A percentile compares a stretch with the other conserved stretches of the same genome.
Evolutionary conservation across 208 protist genomes (phyloP).

Genomic region (Leishmania arabica): DNA sequence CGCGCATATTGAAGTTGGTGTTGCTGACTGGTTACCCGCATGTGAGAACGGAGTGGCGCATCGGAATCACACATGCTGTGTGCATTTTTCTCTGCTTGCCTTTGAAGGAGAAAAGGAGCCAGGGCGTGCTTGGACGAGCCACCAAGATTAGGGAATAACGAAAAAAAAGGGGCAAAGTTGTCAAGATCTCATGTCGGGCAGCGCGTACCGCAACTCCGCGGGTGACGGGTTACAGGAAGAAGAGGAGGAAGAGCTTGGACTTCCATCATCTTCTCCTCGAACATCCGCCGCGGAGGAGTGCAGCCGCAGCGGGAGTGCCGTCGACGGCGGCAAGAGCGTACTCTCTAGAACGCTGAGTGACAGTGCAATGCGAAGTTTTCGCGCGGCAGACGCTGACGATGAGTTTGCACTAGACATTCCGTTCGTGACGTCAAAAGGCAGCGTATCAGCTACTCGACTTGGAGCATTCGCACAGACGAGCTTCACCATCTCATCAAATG

Average conservation of each 20-base stretch:
- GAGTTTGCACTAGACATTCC: slow-evolving; percentile 45
- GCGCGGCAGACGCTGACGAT: slow-evolving; percentile 31
- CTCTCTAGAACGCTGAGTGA: not conserved
- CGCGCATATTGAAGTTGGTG: not conserved
- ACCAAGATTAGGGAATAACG: not conserved
- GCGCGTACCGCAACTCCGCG: not conserved
- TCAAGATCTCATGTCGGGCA: slow-evolving; percentile 3
- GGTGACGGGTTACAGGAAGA: slow-evolving; percentile 36
- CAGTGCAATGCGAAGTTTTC: not conserved
- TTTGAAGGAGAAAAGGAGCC: not conserved
- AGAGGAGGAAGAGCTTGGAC: slow-evolving; percentile 39
- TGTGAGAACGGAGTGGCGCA: not conserved
- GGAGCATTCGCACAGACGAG: not conserved
- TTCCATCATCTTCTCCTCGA: slow-evolving; percentile 5
- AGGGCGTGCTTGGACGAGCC: not conserved
- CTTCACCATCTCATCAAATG: slow-evolving; percentile 1
- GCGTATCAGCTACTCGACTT: not conserved
- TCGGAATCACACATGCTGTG: not conserved
- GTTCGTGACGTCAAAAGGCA: slow-evolving; percentile 39
- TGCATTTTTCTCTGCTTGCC: not conserved
- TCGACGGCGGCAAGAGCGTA: not conserved
- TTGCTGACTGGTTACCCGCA: not conserved
- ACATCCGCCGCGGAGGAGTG: not conserved
- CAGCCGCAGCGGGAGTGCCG: not conserved
- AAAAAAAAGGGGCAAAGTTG: not conserved